Percentiles rank a stretch among this genome's conserved stretches.
These are phyloP conservation scores for Astrothelium macrocarpum DNA, from an alignment of 495 filamentous ascomycete species.

Conservation along the genomic window DNA sequence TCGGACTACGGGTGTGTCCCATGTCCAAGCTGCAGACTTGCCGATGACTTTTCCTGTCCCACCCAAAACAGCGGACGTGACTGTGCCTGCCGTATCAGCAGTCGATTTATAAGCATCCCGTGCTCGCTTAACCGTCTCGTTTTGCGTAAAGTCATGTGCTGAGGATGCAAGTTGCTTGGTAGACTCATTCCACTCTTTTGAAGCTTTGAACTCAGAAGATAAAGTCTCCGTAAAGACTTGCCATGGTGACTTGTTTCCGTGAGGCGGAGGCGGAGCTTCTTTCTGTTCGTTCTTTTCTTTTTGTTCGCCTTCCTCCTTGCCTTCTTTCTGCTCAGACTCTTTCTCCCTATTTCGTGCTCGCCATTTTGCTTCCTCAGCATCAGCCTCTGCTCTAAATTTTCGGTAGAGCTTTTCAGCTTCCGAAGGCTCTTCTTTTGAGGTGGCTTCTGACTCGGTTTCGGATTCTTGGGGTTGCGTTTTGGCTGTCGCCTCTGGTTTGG, in stretches of 20 bases:
- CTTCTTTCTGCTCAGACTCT: slow-evolving; percentile 19
- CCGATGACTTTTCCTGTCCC: slow-evolving; percentile 77
- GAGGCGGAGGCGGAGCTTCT: slow-evolving; percentile 76
- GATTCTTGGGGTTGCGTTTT: slow-evolving; percentile 13
- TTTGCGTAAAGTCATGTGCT: slow-evolving; percentile 87
- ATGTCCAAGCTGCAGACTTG: slow-evolving; percentile 87
- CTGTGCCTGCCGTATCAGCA: slow-evolving; percentile 62
- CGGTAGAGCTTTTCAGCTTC: slow-evolving; percentile 24
- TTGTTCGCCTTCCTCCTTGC: slow-evolving; percentile 34
- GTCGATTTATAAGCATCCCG: slow-evolving; percentile 77
- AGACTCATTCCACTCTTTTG: slow-evolving; percentile 98
- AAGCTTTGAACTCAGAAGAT: slow-evolving; percentile 84
- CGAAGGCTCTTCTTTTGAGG: slow-evolving; percentile 39
- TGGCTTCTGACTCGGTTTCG: slow-evolving; percentile 16
- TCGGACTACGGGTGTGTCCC: slow-evolving; percentile 89
- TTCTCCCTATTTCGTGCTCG: slow-evolving; percentile 29
- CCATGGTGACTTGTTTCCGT: slow-evolving; percentile 96
- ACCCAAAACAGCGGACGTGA: slow-evolving; percentile 68
- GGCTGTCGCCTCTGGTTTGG: slow-evolving; percentile 17
- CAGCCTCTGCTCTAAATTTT: slow-evolving; percentile 31
- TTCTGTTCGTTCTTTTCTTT: slow-evolving; percentile 61
- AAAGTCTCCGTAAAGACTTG: slow-evolving; percentile 97
- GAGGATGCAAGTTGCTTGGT: slow-evolving; percentile 86
- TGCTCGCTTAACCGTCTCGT: slow-evolving; percentile 78
- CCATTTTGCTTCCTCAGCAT: slow-evolving; percentile 30